Conservation (phyloP, 2,329 filamentous ascomycete genomes). For the Trichoderma sp. region DNA sequence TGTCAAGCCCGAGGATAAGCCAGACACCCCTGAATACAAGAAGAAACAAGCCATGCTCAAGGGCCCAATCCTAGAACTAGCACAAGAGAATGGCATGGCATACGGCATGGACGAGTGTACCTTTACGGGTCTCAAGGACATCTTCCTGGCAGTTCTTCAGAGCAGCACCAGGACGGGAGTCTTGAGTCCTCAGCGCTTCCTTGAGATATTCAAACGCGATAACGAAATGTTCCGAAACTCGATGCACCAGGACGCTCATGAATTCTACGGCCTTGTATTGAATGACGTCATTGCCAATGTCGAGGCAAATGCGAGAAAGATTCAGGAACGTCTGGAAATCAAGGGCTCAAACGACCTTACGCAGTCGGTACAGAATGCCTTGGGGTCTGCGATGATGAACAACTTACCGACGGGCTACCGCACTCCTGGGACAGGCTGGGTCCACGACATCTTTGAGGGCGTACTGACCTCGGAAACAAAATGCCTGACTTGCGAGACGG, state of each 20-base stretch:
- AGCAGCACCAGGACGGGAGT: constrained; percentile 83
- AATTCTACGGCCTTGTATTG: constrained; percentile 91
- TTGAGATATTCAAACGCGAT: constrained; percentile 89
- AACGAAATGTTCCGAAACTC: constrained; percentile 97
- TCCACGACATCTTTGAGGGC: constrained; percentile 95
- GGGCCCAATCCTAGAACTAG: constrained; percentile 82
- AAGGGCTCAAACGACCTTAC: constrained; percentile 45
- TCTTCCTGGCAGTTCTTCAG: constrained; percentile 85
- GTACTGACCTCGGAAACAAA: constrained; percentile 93
- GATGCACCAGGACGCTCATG: constrained; percentile 98
- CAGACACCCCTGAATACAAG: constrained; percentile 93
- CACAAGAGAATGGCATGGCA: constrained; percentile 71
- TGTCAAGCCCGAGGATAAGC: constrained; percentile 80
- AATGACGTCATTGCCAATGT: constrained; percentile 95
- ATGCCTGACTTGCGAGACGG: constrained; percentile 93
- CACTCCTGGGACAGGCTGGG: constrained; percentile 75
- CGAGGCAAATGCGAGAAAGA: constrained; percentile 74
- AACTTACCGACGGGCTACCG: constrained; percentile 43
- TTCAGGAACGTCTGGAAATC: constrained; percentile 50
- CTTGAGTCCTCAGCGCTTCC: constrained; percentile 84
- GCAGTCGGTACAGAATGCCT: constrained; percentile 48
- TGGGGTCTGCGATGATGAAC: constrained; percentile 36
- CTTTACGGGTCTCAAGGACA: constrained; percentile 92
- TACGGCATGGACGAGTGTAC: constrained; percentile 95
- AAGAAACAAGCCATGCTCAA: constrained; percentile 92